phyloP scores from a whole-genome alignment of 306 rosid species.

The Rosa chinensis region DNA sequence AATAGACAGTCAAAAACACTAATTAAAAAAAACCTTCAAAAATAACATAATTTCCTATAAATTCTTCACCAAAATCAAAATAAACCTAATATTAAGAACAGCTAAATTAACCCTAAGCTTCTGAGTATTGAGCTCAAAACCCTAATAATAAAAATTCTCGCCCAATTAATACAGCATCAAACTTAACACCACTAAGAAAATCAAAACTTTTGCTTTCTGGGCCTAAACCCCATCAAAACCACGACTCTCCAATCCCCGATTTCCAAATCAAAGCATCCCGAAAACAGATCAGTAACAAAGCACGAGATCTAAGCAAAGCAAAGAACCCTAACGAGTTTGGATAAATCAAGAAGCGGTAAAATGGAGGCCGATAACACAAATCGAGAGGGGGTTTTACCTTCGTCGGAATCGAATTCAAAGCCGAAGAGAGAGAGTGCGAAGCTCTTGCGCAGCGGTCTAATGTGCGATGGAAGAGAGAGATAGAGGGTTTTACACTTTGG shows the following conservation, averaged over 20 bases:
- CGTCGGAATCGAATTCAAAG: conserved; percentile 27
- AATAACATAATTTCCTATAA: not conserved
- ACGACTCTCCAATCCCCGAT: not conserved
- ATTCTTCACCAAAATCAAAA: not conserved
- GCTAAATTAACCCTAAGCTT: not conserved
- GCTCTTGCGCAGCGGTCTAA: conserved; percentile 32
- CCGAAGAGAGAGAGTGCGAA: conserved; percentile 2
- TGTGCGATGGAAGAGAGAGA: not conserved
- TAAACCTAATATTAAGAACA: not conserved
- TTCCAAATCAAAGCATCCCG: not conserved
- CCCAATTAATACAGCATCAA: not conserved
- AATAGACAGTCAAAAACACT: not conserved
- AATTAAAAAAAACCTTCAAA: not conserved
- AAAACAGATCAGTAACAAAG: conserved; percentile 15
- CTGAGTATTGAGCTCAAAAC: conserved; percentile 20
- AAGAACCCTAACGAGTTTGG: not conserved
- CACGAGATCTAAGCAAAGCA: conserved; percentile 39
- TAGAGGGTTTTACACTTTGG: not conserved
- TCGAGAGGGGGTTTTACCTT: conserved; percentile 27
- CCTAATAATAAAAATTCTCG: conserved; percentile 16
- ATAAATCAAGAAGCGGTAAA: not conserved
- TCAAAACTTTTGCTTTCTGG: not conserved
- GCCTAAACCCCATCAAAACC: not conserved
- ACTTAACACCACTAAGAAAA: not conserved
- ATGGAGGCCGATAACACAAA: not conserved